phyloP scores from a whole-genome alignment of 768 basidiomycete genomes.

The Solioccasus polychromus region DNA sequence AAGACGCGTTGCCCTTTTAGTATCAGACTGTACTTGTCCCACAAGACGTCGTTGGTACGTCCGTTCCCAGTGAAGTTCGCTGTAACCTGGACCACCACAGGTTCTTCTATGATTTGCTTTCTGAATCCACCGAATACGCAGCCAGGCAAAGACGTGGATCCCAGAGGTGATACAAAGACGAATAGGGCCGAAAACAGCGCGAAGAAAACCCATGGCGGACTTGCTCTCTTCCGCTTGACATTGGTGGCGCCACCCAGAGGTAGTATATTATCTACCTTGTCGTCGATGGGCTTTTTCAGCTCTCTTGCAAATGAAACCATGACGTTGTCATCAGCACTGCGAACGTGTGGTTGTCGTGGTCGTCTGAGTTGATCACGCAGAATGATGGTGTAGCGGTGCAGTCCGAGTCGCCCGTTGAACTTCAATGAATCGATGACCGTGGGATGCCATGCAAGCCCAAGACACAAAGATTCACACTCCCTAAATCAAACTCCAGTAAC shows the following conservation, averaged over 20 bases:
- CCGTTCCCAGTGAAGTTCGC: constrained; percentile 26
- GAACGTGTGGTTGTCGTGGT: not conserved
- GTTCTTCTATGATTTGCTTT: constrained; percentile 1
- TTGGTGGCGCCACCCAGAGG: not conserved
- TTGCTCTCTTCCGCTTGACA: constrained; percentile 4
- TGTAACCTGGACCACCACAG: not conserved
- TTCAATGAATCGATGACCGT: no score
- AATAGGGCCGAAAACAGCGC: constrained; percentile 15
- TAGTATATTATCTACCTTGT: constrained; percentile 1
- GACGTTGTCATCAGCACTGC: not conserved
- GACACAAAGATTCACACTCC: no score
- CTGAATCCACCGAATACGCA: not conserved
- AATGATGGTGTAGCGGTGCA: no score
- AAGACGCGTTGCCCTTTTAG: constrained; percentile 70
- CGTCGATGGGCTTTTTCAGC: constrained; percentile 1
- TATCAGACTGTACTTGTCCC: constrained; percentile 73
- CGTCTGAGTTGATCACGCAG: no score
- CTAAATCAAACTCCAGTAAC: no score
- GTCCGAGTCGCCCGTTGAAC: no score
- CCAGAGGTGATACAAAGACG: constrained; percentile 15
- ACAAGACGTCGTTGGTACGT: constrained; percentile 40
- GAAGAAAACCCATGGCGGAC: constrained; percentile 14
- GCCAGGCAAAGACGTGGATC: not conserved
- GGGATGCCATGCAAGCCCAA: no score
- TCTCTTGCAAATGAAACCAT: constrained; percentile 5